A percentile compares a stretch with the other conserved stretches of the same genome.
phyloP scores from a whole-genome alignment of 1,284 basidiomycete genomes.

The Phlebopus sp. region DNA sequence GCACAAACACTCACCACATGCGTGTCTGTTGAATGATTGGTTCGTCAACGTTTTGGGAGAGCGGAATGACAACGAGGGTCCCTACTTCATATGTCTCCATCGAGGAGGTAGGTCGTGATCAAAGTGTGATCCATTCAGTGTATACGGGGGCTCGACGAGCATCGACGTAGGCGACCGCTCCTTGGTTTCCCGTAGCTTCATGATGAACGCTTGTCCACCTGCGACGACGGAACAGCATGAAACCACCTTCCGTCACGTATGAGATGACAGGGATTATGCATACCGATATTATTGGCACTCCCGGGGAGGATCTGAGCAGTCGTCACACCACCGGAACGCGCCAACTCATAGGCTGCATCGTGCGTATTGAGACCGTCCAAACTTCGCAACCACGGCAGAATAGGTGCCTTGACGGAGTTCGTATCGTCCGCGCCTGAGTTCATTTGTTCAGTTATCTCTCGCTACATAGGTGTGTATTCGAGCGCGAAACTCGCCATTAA shows the following conservation, averaged over 20 bases:
- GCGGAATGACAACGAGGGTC: background rate
- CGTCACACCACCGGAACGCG: constrained; percentile 54
- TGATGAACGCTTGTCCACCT: constrained; percentile 69
- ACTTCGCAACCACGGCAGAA: constrained; percentile 53
- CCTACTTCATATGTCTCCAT: constrained; percentile 65
- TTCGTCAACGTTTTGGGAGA: constrained; percentile 5
- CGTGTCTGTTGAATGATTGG: constrained; percentile 42
- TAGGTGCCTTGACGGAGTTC: constrained; percentile 56
- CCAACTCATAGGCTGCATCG: constrained; percentile 46
- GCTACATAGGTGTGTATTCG: background rate
- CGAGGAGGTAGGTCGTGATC: constrained; percentile 29
- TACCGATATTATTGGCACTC: constrained; percentile 61
- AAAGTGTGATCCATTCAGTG: constrained; percentile 36
- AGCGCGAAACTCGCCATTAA: constrained; percentile 38
- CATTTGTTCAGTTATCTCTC: background rate
- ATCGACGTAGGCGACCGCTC: constrained; percentile 59
- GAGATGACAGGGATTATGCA: background rate
- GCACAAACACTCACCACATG: constrained; percentile 51
- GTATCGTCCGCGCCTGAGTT: constrained; percentile 48
- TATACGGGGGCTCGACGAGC: constrained; percentile 61
- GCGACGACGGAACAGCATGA: background rate
- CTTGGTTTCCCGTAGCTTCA: constrained; percentile 61
- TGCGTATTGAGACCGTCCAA: constrained; percentile 54
- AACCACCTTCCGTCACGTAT: background rate
- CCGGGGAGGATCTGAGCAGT: constrained; percentile 50